These are phyloP conservation scores for Venturia nashicola DNA, from an alignment of 2,329 filamentous ascomycete genomes.

Conservation along the genomic window DNA sequence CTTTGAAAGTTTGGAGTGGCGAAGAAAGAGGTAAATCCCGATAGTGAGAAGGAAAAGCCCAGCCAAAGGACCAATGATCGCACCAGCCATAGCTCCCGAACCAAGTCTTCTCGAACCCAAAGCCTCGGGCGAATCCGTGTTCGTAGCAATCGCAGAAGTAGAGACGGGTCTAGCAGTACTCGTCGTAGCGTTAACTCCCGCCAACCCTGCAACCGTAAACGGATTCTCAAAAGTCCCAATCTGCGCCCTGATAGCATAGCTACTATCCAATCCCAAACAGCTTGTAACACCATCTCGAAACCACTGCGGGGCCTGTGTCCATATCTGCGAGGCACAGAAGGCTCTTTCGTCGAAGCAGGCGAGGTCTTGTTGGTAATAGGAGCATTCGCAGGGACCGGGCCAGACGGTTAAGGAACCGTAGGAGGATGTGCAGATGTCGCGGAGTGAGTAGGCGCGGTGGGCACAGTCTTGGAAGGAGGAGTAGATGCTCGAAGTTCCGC, in stretches of 20 bases:
- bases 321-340: constrained; percentile 12
- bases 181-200: not conserved
- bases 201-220: not conserved
- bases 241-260: constrained; percentile 1
- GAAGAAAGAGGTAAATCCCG: not conserved
- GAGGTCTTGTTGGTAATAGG: constrained; percentile 13
- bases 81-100: not conserved
- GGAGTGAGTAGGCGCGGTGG: constrained; percentile 12
- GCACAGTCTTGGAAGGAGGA: constrained; percentile 10
- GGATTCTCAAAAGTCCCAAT: not conserved
- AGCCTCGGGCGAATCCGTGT: no score
- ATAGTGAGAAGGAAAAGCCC: not conserved
- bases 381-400: constrained; percentile 14
- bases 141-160: not conserved
- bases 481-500: not conserved
- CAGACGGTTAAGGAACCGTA: constrained; percentile 12
- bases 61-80: not conserved
- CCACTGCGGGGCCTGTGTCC: constrained; percentile 14
- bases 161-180: not conserved
- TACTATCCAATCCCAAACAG: constrained; percentile 12
- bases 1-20: not conserved
- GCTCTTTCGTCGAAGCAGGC: constrained; percentile 13
- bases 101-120: not conserved
- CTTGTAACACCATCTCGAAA: constrained; percentile 13
- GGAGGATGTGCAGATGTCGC: constrained; percentile 10